Evolutionary conservation across 1,284 basidiomycete species (phyloP).

Genomic region (Apiotrichum siamense): DNA sequence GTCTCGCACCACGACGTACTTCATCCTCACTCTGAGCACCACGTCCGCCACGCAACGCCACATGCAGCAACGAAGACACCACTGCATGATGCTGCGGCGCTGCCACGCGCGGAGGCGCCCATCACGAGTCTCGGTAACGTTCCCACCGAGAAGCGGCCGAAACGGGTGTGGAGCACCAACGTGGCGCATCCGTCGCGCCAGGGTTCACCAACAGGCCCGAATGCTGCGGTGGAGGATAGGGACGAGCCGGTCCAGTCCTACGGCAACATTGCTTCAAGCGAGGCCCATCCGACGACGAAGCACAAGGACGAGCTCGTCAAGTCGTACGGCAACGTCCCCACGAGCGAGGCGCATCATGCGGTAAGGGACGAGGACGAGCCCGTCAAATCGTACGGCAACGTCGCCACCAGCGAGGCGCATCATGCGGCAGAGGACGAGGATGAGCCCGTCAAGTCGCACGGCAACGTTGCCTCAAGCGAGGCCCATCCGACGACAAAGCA

Average conservation of each 20-base stretch:
- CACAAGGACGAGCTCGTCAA: too few species aligned
- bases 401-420: too few species aligned
- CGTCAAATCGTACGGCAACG: too few species aligned
- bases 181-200: slow-evolving; percentile 1
- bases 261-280: too few species aligned
- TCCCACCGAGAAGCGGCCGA: slow-evolving; percentile 5
- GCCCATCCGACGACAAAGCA: too few species aligned
- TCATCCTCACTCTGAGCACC: neutral
- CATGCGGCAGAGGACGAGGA: too few species aligned
- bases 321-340: too few species aligned
- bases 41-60: neutral
- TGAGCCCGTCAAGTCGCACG: too few species aligned
- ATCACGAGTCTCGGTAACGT: neutral
- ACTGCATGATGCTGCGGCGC: neutral
- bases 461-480: too few species aligned
- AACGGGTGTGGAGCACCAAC: slow-evolving; percentile 33
- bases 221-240: neutral
- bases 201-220: neutral
- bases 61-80: neutral
- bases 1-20: neutral
- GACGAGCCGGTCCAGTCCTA: neutral
- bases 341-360: too few species aligned
- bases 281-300: neutral
- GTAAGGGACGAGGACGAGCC: too few species aligned
- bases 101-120: neutral